phyloP scores from a whole-genome alignment of 495 filamentous ascomycete species.

The Penicillium maclennaniae region DNA sequence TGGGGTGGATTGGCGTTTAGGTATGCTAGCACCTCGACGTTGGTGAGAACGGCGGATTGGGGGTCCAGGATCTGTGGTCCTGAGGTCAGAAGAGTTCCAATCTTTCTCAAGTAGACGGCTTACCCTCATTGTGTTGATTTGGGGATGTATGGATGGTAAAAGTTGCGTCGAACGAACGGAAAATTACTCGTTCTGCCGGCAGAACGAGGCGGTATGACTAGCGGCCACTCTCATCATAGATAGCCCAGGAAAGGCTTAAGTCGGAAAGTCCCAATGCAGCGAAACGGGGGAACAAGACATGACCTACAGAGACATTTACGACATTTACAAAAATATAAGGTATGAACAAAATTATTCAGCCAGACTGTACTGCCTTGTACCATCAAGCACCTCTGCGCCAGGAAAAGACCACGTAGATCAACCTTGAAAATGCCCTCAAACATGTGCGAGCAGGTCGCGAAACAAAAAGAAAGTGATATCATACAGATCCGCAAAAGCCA shows the following conservation, averaged over 20 bases:
- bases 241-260: neutral
- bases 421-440: slow-evolving; percentile 45
- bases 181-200: slow-evolving; percentile 28
- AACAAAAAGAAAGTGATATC: slow-evolving; percentile 43
- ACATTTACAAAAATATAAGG: slow-evolving; percentile 9
- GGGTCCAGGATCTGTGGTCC: slow-evolving; percentile 54
- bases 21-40: slow-evolving; percentile 61
- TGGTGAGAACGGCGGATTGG: slow-evolving; percentile 59
- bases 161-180: slow-evolving; percentile 8
- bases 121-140: slow-evolving; percentile 32
- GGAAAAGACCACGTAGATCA: slow-evolving; percentile 29
- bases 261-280: neutral
- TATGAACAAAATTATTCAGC: slow-evolving; percentile 34
- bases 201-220: slow-evolving; percentile 12
- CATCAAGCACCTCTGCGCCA: slow-evolving; percentile 33
- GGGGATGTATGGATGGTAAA: slow-evolving; percentile 1
- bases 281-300: neutral
- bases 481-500: slow-evolving; percentile 42
- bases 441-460: slow-evolving; percentile 30
- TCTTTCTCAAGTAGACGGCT: neutral
- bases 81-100: neutral
- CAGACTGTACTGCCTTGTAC: slow-evolving; percentile 35
- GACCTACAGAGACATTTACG: neutral
- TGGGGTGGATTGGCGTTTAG: slow-evolving; percentile 47
- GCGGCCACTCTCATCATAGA: slow-evolving; percentile 1